Conservation (phyloP, 768 basidiomycete species). For the Rhizopogon vesiculosus region DNA sequence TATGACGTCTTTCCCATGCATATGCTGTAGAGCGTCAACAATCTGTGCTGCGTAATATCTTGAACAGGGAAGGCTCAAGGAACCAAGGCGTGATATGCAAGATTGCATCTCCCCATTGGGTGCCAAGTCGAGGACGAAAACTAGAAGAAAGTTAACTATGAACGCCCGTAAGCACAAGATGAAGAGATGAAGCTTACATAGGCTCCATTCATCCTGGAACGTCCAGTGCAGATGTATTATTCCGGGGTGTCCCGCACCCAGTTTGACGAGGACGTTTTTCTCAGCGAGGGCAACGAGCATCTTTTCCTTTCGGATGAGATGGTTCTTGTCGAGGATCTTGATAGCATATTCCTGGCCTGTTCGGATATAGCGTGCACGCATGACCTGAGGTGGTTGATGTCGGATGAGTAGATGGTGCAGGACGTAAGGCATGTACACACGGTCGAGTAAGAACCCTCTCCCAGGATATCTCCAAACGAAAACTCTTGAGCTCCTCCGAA, state of each 20-base stretch:
- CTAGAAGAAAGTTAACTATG: constrained; percentile 31
- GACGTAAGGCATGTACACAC: constrained; percentile 36
- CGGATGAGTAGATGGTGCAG: constrained; percentile 6
- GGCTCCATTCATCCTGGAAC: constrained; percentile 79
- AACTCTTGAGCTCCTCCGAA: constrained; percentile 57
- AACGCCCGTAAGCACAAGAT: not conserved
- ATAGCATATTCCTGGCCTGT: constrained; percentile 69
- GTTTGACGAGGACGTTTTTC: constrained; percentile 67
- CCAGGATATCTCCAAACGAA: constrained; percentile 66
- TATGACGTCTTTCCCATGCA: constrained; percentile 86
- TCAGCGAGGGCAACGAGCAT: constrained; percentile 74
- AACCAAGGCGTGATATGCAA: constrained; percentile 74
- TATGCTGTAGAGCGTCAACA: constrained; percentile 82
- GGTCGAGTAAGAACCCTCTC: constrained; percentile 80
- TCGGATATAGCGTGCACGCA: constrained; percentile 45
- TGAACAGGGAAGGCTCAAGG: constrained; percentile 71
- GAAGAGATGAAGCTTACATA: constrained; percentile 40
- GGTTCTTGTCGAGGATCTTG: constrained; percentile 81
- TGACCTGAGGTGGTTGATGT: constrained; percentile 40
- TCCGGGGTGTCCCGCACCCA: constrained; percentile 70
- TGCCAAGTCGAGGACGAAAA: constrained; percentile 76
- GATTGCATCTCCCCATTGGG: constrained; percentile 76
- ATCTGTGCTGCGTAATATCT: constrained; percentile 89
- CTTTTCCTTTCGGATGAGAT: constrained; percentile 76
- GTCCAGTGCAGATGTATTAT: constrained; percentile 78